Conservation (phyloP, 225 moss, liverwort and hornwort species). For the Polytrichum formosum region DNA sequence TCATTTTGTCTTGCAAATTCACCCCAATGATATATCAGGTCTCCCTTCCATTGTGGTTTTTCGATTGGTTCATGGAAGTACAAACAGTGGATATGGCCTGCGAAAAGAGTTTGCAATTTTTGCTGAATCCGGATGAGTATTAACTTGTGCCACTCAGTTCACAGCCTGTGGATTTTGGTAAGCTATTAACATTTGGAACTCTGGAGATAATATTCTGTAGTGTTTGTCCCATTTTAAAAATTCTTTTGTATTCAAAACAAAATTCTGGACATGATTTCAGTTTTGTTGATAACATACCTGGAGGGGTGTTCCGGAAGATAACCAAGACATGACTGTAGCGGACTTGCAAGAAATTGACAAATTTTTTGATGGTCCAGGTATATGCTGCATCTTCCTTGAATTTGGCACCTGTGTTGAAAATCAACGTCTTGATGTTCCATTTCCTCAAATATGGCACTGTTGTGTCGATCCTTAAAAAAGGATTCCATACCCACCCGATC, state of each 20-base stretch:
- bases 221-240: too few species aligned
- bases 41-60: background rate
- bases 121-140: too few species aligned
- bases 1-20: constrained; percentile 9
- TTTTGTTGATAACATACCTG: constrained; percentile 1
- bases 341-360: constrained; percentile 7
- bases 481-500: constrained; percentile 5
- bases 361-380: background rate
- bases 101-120: background rate
- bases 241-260: too few species aligned
- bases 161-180: too few species aligned
- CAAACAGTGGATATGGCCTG: constrained; percentile 10
- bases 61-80: background rate
- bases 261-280: too few species aligned
- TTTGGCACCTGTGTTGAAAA: constrained; percentile 17
- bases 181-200: too few species aligned
- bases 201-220: too few species aligned
- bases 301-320: constrained; percentile 13
- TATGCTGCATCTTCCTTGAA: constrained; percentile 1
- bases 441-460: constrained; percentile 7
- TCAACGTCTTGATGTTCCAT: constrained; percentile 7
- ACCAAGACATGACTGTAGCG: constrained; percentile 14
- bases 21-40: constrained; percentile 9
- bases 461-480: background rate
- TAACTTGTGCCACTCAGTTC: too few species aligned